These are phyloP conservation scores for Pseudodiploospora longispora DNA, from an alignment of 2,329 filamentous ascomycete genomes.

Conservation along the genomic window DNA sequence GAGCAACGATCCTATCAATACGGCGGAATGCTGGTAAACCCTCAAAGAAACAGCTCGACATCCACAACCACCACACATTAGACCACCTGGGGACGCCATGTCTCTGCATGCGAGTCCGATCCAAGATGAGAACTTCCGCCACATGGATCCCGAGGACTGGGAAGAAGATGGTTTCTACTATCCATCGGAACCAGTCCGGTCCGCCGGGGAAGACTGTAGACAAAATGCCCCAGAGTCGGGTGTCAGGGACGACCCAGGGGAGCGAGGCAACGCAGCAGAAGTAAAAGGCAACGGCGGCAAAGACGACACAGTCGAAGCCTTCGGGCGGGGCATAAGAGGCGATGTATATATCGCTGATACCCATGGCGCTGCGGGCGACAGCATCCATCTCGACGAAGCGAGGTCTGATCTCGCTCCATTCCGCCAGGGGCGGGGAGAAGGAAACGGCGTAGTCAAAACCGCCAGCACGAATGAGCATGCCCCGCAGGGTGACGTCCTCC, in stretches of 20 bases:
- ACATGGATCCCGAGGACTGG: slow-evolving; percentile 58
- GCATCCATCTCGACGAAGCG: slow-evolving; percentile 65
- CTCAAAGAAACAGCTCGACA: slow-evolving; percentile 44
- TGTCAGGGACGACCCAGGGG: slow-evolving; percentile 45
- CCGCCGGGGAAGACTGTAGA: slow-evolving; percentile 49
- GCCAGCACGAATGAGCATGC: slow-evolving; percentile 51
- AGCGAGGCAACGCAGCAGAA: slow-evolving; percentile 40
- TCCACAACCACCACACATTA: slow-evolving; percentile 49
- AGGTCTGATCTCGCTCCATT: slow-evolving; percentile 58
- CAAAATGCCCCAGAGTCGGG: slow-evolving; percentile 39
- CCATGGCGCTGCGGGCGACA: slow-evolving; percentile 48
- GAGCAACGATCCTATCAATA: slow-evolving; percentile 40
- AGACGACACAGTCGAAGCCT: slow-evolving; percentile 42
- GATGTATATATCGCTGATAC: slow-evolving; percentile 41
- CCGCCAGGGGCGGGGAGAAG: slow-evolving; percentile 62
- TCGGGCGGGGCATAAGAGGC: slow-evolving; percentile 32
- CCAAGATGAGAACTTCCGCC: slow-evolving; percentile 51
- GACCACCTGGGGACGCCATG: slow-evolving; percentile 39
- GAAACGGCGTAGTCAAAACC: slow-evolving; percentile 44
- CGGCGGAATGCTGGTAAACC: slow-evolving; percentile 42
- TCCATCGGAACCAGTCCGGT: slow-evolving; percentile 45
- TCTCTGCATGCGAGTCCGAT: slow-evolving; percentile 36
- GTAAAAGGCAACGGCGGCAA: slow-evolving; percentile 47
- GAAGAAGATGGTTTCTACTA: slow-evolving; percentile 51
- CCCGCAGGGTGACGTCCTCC: slow-evolving; percentile 54